A percentile compares a stretch with the other conserved stretches of the same genome.
phyloP scores from a whole-genome alignment of 1,139 yeast genomes.

The Debaryomycetaceae sp. region DNA sequence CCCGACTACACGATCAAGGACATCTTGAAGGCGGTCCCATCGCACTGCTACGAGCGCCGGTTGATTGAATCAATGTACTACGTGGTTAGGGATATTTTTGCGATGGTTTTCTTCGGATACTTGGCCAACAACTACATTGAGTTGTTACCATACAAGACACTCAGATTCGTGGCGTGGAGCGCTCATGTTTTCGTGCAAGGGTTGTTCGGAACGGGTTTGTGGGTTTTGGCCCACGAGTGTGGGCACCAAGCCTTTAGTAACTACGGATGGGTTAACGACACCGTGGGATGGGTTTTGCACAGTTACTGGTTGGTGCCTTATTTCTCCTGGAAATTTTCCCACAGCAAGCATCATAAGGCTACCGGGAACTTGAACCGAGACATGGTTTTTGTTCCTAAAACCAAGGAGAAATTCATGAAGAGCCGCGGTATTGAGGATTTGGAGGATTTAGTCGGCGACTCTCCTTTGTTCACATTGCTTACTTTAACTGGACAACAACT shows the following conservation, averaged over 20 bases:
- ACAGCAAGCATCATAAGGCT: slow-evolving; percentile 62
- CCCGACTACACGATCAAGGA: slow-evolving; percentile 66
- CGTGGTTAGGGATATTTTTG: slow-evolving; percentile 54
- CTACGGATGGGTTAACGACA: slow-evolving; percentile 52
- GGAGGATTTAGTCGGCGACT: slow-evolving; percentile 50
- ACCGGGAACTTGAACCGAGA: slow-evolving; percentile 61
- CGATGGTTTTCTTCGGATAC: slow-evolving; percentile 41
- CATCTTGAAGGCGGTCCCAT: slow-evolving; percentile 57
- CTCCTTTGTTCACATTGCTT: slow-evolving; percentile 49
- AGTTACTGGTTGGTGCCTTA: slow-evolving; percentile 57
- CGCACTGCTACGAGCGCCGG: slow-evolving; percentile 58
- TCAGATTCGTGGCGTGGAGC: slow-evolving; percentile 59
- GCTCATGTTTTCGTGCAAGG: slow-evolving; percentile 43
- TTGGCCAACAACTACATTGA: slow-evolving; percentile 52
- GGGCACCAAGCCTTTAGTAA: slow-evolving; percentile 64
- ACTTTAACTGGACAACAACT: slow-evolving; percentile 49
- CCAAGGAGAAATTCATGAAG: slow-evolving; percentile 43
- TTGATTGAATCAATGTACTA: slow-evolving; percentile 49
- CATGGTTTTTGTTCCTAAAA: slow-evolving; percentile 58
- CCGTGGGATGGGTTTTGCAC: slow-evolving; percentile 60
- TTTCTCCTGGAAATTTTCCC: slow-evolving; percentile 61
- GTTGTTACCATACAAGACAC: slow-evolving; percentile 35
- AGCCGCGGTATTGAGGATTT: slow-evolving; percentile 25
- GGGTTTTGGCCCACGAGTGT: slow-evolving; percentile 68
- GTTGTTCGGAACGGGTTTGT: slow-evolving; percentile 51